phyloP scores from a whole-genome alignment of 2,329 filamentous ascomycete genomes.

The Parafenestella ontariensis region DNA sequence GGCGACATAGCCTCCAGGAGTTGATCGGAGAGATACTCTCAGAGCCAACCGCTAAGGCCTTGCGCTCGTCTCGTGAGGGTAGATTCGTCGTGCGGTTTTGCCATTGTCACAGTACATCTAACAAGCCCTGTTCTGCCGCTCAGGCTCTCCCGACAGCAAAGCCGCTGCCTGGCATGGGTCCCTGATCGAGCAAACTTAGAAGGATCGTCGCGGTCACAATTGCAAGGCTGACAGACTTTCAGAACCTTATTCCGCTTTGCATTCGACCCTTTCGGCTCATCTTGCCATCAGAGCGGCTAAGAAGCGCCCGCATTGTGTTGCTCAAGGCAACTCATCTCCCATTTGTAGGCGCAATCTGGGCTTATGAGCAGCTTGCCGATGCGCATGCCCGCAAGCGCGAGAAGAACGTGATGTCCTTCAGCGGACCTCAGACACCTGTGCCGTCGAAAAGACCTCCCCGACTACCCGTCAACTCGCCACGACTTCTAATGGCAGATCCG shows the following conservation, averaged over 20 bases:
- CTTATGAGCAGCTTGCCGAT: slow-evolving; percentile 64
- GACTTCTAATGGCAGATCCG: slow-evolving; percentile 33
- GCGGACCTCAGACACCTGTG: slow-evolving; percentile 41
- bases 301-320: slow-evolving; percentile 64
- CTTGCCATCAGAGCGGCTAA: slow-evolving; percentile 69
- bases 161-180: slow-evolving; percentile 8
- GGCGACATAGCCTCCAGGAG: slow-evolving; percentile 41
- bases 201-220: slow-evolving; percentile 2
- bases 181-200: slow-evolving; percentile 5
- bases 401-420: slow-evolving; percentile 34
- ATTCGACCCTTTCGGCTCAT: slow-evolving; percentile 76
- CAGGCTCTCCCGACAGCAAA: slow-evolving; percentile 28
- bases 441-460: slow-evolving; percentile 35
- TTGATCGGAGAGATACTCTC: slow-evolving; percentile 11
- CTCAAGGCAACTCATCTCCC: slow-evolving; percentile 69
- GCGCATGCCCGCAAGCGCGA: slow-evolving; percentile 29
- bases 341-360: slow-evolving; percentile 71
- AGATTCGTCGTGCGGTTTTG: slow-evolving; percentile 4
- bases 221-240: slow-evolving; percentile 39
- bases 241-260: slow-evolving; percentile 76
- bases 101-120: slow-evolving; percentile 12
- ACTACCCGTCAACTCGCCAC: slow-evolving; percentile 43
- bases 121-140: slow-evolving; percentile 33
- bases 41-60: slow-evolving; percentile 26
- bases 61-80: slow-evolving; percentile 1